Evolutionary conservation across 352 stramenopile species (phyloP).

Genomic region (Phytophthora citricola): DNA sequence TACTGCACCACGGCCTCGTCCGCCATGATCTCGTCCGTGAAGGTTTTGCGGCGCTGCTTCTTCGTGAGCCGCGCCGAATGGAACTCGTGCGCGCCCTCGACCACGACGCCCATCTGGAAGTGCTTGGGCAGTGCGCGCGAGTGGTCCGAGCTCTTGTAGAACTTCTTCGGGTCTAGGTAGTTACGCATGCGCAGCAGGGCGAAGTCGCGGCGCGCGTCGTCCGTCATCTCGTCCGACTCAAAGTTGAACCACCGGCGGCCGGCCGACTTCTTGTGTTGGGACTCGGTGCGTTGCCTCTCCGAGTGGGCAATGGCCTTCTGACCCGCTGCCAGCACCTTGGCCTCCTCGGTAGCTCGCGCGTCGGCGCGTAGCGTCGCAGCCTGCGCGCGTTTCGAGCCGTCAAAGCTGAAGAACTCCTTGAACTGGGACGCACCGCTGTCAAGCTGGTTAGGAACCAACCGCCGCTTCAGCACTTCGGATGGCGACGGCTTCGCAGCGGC

Average conservation of each 20-base stretch:
- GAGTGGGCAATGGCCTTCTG: slow-evolving; percentile 50
- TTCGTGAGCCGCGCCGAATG: slow-evolving; percentile 91
- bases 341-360: slow-evolving; percentile 57
- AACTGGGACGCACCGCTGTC: slow-evolving; percentile 71
- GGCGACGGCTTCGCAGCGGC: slow-evolving; percentile 2
- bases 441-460: slow-evolving; percentile 59
- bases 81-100: slow-evolving; percentile 93
- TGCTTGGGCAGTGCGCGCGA: slow-evolving; percentile 84
- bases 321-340: slow-evolving; percentile 47
- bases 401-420: slow-evolving; percentile 45
- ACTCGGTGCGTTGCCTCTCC: slow-evolving; percentile 59
- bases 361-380: slow-evolving; percentile 42
- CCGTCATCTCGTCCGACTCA: slow-evolving; percentile 88
- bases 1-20: slow-evolving; percentile 87
- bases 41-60: slow-evolving; percentile 91
- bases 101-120: slow-evolving; percentile 93
- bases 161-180: slow-evolving; percentile 97
- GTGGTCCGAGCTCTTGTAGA: slow-evolving; percentile 96
- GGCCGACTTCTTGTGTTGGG: slow-evolving; percentile 57
- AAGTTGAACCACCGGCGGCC: slow-evolving; percentile 94
- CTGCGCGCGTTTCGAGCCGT: slow-evolving; percentile 27
- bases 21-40: slow-evolving; percentile 96
- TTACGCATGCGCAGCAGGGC: slow-evolving; percentile 94
- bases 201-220: slow-evolving; percentile 90
- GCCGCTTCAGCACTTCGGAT: slow-evolving; percentile 19